Evolutionary conservation across 345 rosid species (phyloP).

Genomic region (Gossypium ekmanianum): DNA sequence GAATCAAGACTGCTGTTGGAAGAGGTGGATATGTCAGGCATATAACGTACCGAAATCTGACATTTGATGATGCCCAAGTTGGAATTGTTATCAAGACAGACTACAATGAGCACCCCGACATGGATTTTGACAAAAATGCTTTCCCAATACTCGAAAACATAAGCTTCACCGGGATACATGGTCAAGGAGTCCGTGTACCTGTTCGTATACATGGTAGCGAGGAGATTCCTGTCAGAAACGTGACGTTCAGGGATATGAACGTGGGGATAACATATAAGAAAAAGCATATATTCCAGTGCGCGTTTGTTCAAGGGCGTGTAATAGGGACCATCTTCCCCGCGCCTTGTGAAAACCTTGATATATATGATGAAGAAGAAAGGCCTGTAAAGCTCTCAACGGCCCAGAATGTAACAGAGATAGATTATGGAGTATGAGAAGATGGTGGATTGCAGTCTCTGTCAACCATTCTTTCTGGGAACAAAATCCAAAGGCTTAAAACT

Average conservation of each 20-base stretch:
- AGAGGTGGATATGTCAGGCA: slow-evolving; percentile 79
- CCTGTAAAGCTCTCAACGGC: slow-evolving; percentile 59
- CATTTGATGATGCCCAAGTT: slow-evolving; percentile 75
- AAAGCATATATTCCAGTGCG: slow-evolving; percentile 91
- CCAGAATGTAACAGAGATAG: slow-evolving; percentile 79
- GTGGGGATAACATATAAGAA: slow-evolving; percentile 91
- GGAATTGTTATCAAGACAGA: slow-evolving; percentile 92
- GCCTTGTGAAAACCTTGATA: slow-evolving; percentile 90
- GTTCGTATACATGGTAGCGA: slow-evolving; percentile 91
- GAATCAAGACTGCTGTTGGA: slow-evolving; percentile 97
- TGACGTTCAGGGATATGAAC: slow-evolving; percentile 79
- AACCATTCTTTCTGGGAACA: neutral
- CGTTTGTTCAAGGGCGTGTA: slow-evolving; percentile 79
- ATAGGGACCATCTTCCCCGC: slow-evolving; percentile 82
- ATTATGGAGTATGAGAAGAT: slow-evolving; percentile 54
- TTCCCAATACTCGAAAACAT: slow-evolving; percentile 62
- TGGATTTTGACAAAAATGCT: slow-evolving; percentile 70
- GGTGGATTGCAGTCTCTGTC: neutral
- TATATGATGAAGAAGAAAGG: slow-evolving; percentile 64
- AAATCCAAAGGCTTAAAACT: neutral
- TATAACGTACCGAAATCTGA: slow-evolving; percentile 68
- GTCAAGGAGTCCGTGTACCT: slow-evolving; percentile 92
- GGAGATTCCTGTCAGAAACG: slow-evolving; percentile 75
- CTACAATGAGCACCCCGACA: slow-evolving; percentile 93
- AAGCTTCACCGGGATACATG: slow-evolving; percentile 72